Percentiles rank a stretch among this genome's conserved stretches.
Conservation (phyloP, 2,329 filamentous ascomycete species). For the Neocatenulostroma microsporum region DNA sequence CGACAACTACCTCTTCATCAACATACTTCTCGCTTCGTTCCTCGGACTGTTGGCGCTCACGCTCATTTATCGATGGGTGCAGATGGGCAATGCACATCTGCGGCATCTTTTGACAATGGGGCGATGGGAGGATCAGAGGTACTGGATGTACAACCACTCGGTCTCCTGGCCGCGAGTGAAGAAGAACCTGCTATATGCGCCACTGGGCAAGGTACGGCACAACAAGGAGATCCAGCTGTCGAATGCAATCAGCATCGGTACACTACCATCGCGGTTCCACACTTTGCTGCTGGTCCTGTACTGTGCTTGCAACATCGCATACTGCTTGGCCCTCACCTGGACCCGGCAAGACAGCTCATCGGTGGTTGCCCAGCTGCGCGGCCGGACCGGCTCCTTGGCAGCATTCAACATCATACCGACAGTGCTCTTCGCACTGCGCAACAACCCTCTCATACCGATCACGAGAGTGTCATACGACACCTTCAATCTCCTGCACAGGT, state of each 20-base stretch:
- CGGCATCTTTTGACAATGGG: constrained; percentile 40
- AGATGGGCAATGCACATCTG: constrained; percentile 38
- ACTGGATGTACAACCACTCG: constrained; percentile 40
- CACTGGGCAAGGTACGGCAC: constrained; percentile 65
- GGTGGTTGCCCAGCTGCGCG: constrained; percentile 73
- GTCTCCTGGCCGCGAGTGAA: constrained; percentile 51
- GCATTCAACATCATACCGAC: constrained; percentile 88
- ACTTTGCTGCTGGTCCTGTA: constrained; percentile 61
- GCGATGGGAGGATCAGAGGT: constrained; percentile 35
- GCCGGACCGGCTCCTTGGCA: constrained; percentile 74
- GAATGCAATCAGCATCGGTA: constrained; percentile 62
- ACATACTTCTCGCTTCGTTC: constrained; percentile 35
- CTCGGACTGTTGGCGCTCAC: constrained; percentile 30
- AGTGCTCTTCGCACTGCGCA: constrained; percentile 79
- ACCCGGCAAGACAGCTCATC: constrained; percentile 39
- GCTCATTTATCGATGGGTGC: constrained; percentile 34
- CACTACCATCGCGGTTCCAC: constrained; percentile 72
- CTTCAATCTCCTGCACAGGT: constrained; percentile 83
- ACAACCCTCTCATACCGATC: constrained; percentile 79
- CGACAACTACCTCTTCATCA: constrained; percentile 41
- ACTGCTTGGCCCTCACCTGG: constrained; percentile 63
- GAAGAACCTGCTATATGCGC: constrained; percentile 61
- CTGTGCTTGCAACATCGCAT: constrained; percentile 65
- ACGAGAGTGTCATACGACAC: constrained; percentile 91
- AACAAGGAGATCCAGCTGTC: constrained; percentile 66